Conservation (phyloP, 129 eudicot genomes). For the Artemisia annua region DNA sequence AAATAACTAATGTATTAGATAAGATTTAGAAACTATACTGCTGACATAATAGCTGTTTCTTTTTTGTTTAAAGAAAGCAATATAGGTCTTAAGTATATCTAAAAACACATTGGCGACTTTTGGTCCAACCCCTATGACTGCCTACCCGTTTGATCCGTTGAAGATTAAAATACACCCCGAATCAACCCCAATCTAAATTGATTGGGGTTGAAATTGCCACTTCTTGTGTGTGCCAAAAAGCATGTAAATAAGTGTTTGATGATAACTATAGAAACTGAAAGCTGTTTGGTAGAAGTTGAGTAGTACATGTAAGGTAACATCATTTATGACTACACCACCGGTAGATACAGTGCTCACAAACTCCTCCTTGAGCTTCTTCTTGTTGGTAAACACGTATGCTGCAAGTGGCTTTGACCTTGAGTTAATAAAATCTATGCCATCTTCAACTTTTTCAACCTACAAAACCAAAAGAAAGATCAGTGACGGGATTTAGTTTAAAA, state of each 20-base stretch:
- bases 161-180: background rate
- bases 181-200: too few species aligned
- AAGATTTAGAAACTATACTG: too few species aligned
- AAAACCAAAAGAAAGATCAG: constrained; percentile 21
- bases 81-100: too few species aligned
- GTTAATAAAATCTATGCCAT: constrained; percentile 50
- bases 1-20: background rate
- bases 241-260: background rate
- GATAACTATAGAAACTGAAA: background rate
- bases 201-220: background rate
- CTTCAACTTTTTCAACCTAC: constrained; percentile 78
- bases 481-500: background rate
- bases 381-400: constrained; percentile 81
- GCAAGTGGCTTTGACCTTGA: constrained; percentile 80
- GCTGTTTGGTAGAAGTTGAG: background rate
- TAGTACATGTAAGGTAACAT: constrained; percentile 62
- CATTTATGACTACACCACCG: constrained; percentile 74
- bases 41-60: too few species aligned
- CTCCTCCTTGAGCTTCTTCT: constrained; percentile 61
- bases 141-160: background rate
- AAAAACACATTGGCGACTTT: too few species aligned
- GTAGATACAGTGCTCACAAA: constrained; percentile 66
- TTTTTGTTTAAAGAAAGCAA: too few species aligned
- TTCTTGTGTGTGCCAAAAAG: background rate
- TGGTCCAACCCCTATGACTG: background rate